A percentile compares a stretch with the other conserved stretches of the same genome.
phyloP scores from a whole-genome alignment of 2,329 filamentous ascomycete genomes.

The Trichoderma hamatum region DNA sequence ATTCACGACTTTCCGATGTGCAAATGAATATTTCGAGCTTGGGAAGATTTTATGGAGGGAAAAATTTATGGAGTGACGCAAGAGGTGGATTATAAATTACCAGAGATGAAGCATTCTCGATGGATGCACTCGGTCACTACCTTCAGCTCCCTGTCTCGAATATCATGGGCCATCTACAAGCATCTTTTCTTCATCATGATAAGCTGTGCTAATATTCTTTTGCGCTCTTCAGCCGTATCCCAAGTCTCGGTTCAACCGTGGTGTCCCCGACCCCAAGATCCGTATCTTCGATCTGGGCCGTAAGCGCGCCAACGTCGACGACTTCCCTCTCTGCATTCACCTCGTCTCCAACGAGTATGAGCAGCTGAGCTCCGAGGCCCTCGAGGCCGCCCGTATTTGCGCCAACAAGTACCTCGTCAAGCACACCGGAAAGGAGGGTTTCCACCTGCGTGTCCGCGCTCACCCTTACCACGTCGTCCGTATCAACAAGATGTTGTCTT shows the following conservation, averaged over 20 bases:
- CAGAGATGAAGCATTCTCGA: constrained; percentile 15
- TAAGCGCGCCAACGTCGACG: constrained; percentile 98
- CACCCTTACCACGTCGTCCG: constrained; percentile 99
- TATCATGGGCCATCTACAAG: not conserved
- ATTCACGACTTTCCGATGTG: not conserved
- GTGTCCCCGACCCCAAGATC: constrained; percentile 85
- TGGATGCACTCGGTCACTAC: not conserved
- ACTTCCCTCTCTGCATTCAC: constrained; percentile 99
- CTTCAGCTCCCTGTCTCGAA: not conserved
- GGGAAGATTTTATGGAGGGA: constrained; percentile 5
- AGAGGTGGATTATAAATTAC: constrained; percentile 12
- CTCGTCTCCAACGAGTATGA: constrained; percentile 99
- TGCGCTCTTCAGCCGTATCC: constrained; percentile 74
- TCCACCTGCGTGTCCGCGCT: constrained; percentile 79
- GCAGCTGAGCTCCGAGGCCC: constrained; percentile 98
- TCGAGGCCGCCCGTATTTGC: constrained; percentile 99
- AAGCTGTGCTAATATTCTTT: constrained; percentile 21
- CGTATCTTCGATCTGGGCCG: constrained; percentile 99
- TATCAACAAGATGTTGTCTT: constrained; percentile 99
- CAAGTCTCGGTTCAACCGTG: constrained; percentile 99
- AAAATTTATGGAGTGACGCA: constrained; percentile 25
- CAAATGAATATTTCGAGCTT: constrained; percentile 27
- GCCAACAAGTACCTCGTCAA: constrained; percentile 97
- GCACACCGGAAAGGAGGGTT: constrained; percentile 71
- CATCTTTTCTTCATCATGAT: not conserved